Evolutionary conservation across 345 rosid genomes (phyloP).

Genomic region (Eucalyptus melliodora): DNA sequence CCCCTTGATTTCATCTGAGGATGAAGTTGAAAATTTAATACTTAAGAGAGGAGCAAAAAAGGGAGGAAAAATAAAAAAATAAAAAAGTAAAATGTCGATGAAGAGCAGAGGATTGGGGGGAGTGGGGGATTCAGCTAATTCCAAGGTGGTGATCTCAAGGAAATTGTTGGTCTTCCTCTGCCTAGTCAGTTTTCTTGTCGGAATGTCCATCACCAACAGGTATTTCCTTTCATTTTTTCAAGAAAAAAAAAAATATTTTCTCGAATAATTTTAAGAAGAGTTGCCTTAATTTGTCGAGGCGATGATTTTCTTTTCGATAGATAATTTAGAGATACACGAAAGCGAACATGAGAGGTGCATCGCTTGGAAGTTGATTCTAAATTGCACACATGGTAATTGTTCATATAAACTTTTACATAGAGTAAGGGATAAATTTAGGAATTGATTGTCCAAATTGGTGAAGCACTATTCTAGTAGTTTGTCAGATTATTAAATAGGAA

Average conservation of each 20-base stretch:
- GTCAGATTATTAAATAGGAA: neutral
- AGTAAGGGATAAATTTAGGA: neutral
- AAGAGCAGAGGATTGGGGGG: constrained; percentile 39
- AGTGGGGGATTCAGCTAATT: neutral
- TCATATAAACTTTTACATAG: neutral
- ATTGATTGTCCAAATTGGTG: neutral
- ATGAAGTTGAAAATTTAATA: neutral
- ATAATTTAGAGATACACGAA: neutral
- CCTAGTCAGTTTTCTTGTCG: constrained; percentile 58
- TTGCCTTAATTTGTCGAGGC: neutral
- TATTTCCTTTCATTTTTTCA: neutral
- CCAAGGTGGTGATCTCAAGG: constrained; percentile 34
- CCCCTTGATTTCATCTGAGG: neutral
- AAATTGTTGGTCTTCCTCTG: constrained; percentile 56
- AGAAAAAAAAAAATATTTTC: neutral
- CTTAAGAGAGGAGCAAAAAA: neutral
- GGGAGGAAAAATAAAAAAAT: neutral
- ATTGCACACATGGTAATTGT: neutral
- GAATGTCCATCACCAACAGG: constrained; percentile 84
- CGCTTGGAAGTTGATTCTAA: neutral
- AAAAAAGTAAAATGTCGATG: constrained; percentile 27
- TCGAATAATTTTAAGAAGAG: neutral
- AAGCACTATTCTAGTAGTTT: neutral
- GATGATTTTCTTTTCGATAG: neutral
- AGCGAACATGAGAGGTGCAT: neutral